These are phyloP conservation scores for Skeletonema menzelii DNA, from an alignment of 108 stramenopile species.

Conservation along the genomic window DNA sequence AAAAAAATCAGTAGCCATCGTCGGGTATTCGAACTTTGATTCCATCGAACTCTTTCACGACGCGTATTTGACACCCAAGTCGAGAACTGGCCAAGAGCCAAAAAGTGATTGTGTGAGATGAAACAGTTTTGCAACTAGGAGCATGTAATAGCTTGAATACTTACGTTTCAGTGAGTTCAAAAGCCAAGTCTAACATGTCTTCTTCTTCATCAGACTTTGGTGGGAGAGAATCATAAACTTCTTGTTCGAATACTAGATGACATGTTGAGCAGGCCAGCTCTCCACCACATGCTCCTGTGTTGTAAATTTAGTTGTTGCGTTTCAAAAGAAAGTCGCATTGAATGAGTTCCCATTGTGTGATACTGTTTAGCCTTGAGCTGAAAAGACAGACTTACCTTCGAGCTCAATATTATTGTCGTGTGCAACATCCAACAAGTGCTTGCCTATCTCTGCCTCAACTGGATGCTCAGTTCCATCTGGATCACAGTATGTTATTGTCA, in stretches of 20 bases:
- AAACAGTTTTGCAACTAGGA: not conserved
- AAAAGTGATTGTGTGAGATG: not conserved
- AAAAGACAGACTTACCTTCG: conserved; percentile 55
- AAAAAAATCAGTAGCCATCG: conserved; percentile 71
- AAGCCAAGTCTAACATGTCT: conserved; percentile 99
- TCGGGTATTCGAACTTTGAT: conserved; percentile 92
- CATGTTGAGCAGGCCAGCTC: conserved; percentile 91
- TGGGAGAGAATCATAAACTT: conserved; percentile 85
- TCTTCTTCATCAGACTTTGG: conserved; percentile 94
- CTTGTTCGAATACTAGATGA: conserved; percentile 92
- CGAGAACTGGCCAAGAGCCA: conserved; percentile 69
- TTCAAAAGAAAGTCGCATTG: not conserved
- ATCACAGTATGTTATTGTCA: conserved; percentile 68
- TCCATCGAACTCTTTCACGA: conserved; percentile 88
- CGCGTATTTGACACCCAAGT: conserved; percentile 95
- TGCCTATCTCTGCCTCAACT: conserved; percentile 74
- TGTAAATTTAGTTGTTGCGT: conserved; percentile 2
- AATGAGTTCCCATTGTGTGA: not conserved
- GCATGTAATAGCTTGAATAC: conserved; percentile 27
- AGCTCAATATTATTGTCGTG: conserved; percentile 89
- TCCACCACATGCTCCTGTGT: conserved; percentile 76
- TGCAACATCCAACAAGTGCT: conserved; percentile 78
- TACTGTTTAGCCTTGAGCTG: not conserved
- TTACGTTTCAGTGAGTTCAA: conserved; percentile 95
- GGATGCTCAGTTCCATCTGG: conserved; percentile 65